Conservation (phyloP, 371 early-diverging fungal genomes). For the Mucor velutinosus region DNA sequence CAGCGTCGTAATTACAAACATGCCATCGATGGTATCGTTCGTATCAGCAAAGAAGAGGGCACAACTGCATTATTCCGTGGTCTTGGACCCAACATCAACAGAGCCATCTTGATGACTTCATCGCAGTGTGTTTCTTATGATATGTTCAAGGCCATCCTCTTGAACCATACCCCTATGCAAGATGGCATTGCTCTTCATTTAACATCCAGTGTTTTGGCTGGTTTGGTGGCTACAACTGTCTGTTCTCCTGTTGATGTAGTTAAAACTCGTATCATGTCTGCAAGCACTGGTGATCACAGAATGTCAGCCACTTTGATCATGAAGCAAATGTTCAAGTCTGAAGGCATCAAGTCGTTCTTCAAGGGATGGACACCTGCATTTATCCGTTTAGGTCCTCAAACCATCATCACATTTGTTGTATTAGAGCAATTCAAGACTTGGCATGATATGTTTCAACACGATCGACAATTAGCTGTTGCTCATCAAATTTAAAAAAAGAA, state of each 20-base stretch:
- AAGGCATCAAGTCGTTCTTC: slow-evolving; percentile 67
- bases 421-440: slow-evolving; percentile 61
- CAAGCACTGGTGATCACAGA: slow-evolving; percentile 29
- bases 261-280: slow-evolving; percentile 90
- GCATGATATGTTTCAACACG: slow-evolving; percentile 28
- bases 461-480: slow-evolving; percentile 3
- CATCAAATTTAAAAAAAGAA: background rate
- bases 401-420: slow-evolving; percentile 69
- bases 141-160: slow-evolving; percentile 64
- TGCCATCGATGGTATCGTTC: slow-evolving; percentile 74
- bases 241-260: slow-evolving; percentile 89
- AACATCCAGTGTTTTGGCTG: slow-evolving; percentile 75
- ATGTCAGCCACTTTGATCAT: slow-evolving; percentile 50
- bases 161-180: slow-evolving; percentile 57
- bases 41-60: slow-evolving; percentile 74
- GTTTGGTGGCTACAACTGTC: slow-evolving; percentile 87
- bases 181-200: slow-evolving; percentile 78
- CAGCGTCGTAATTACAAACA: slow-evolving; percentile 74
- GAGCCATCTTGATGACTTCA: slow-evolving; percentile 81
- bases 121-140: slow-evolving; percentile 80
- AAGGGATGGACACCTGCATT: slow-evolving; percentile 78
- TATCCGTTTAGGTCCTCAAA: slow-evolving; percentile 69
- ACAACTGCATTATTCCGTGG: slow-evolving; percentile 67
- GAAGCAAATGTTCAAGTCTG: slow-evolving; percentile 56
- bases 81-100: slow-evolving; percentile 71